Evolutionary conservation across 2,329 filamentous ascomycete genomes (phyloP), one percentile per base, ranked within the genome.

Genomic region (Fusarium buharicum): DNA sequence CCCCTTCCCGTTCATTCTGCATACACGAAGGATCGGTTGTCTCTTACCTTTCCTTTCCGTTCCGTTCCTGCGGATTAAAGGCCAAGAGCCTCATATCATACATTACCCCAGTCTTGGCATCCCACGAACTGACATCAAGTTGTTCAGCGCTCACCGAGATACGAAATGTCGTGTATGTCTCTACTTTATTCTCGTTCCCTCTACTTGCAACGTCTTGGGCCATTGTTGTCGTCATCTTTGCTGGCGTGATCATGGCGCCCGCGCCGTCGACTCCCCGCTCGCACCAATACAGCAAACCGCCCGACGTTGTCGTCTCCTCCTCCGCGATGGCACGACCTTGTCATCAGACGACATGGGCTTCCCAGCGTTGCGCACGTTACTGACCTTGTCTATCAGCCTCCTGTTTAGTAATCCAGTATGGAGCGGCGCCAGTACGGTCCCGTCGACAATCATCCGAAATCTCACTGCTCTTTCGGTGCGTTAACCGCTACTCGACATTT

Each of bases 351-450:
- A 28, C 36, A 38, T 33, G 40, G 41, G 43, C 50, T 37, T 41
- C 31, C 27, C 24, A 16, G 28, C 31, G 13, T 18, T 50, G 27
- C 52, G 22, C 20, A 53, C 37, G 22, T 39, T 39, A 34, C 69
- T 75, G 41, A 70, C 67, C 27, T 30, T 33, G 4, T 17, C 36
- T 34, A 43, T 14, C 64, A 86, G 84, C 75, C 80, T 86, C 72
- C 78, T 87, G 59, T 85, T 87, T 73, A 86, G 81, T 75, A 86
- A 86, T 73, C 84, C 84, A 27, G 79, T 79, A 51, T 86, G 82
- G 79, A 77, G 75, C 49, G 81, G 81, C 64, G 77, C 77, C 50
- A 77, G 77, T 59, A 81, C 80, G 18, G 74, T 82, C 50, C 79
- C 84, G 36, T 83, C 79, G 62, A 85, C 82, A 51, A 78, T 86